These are phyloP conservation scores for Hymenoscyphus fructigenus DNA, from an alignment of 2,329 filamentous ascomycete species.

Conservation along the genomic window DNA sequence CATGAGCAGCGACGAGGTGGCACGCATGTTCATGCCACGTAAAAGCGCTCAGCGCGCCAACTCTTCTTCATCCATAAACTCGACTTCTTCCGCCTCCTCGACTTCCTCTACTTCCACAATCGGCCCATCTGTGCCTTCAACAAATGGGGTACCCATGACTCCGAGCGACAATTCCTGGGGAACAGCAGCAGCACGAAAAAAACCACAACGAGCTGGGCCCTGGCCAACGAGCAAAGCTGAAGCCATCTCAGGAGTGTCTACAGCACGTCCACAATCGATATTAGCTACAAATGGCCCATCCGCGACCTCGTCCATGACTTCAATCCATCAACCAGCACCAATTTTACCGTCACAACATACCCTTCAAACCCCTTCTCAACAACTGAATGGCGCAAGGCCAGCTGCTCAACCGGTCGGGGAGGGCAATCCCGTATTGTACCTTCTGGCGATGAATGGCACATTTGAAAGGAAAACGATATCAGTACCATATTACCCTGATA, in stretches of 20 bases:
- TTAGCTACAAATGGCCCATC: constrained; percentile 58
- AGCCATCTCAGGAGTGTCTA: constrained; percentile 61
- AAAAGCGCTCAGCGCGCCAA: constrained; percentile 84
- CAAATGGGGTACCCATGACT: constrained; percentile 53
- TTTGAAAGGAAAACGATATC: constrained; percentile 97
- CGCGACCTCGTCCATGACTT: constrained; percentile 61
- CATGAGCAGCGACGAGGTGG: constrained; percentile 80
- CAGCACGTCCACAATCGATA: constrained; percentile 60
- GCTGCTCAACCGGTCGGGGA: constrained; percentile 41
- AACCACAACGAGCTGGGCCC: constrained; percentile 48
- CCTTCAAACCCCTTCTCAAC: constrained; percentile 55
- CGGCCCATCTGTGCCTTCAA: constrained; percentile 57
- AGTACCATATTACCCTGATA: constrained; percentile 92
- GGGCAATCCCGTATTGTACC: constrained; percentile 75
- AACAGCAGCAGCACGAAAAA: constrained; percentile 50
- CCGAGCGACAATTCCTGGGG: constrained; percentile 31
- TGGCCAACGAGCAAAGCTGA: constrained; percentile 68
- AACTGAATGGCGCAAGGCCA: constrained; percentile 56
- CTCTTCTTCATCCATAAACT: constrained; percentile 77
- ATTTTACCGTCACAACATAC: constrained; percentile 69
- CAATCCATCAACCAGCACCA: constrained; percentile 56
- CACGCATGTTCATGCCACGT: constrained; percentile 85
- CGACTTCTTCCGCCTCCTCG: constrained; percentile 58
- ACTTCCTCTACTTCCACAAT: constrained; percentile 63
- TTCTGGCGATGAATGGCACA: constrained; percentile 89